Conservation (phyloP, 139 green algal species). For the Bryopsis sp. region DNA sequence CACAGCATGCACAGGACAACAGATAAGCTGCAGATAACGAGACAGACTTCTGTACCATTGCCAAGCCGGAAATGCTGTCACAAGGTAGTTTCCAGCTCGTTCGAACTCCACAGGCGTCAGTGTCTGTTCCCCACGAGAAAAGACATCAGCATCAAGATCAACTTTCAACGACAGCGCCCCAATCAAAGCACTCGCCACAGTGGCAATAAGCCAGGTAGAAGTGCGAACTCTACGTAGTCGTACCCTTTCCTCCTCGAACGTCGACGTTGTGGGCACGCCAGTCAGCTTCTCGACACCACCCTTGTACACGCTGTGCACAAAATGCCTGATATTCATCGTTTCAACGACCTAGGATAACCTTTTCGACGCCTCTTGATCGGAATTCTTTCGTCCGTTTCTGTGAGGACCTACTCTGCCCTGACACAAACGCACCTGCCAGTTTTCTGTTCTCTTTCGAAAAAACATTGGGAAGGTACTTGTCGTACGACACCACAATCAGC, state of each 20-base stretch:
- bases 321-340: too few species aligned
- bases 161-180: background rate
- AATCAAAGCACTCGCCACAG: background rate
- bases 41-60: background rate
- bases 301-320: background rate
- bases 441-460: too few species aligned
- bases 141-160: background rate
- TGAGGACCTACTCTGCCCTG: too few species aligned
- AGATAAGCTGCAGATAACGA: background rate
- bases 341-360: too few species aligned
- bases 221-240: background rate
- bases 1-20: background rate
- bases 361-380: too few species aligned
- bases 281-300: background rate
- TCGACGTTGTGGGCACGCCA: background rate
- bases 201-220: background rate
- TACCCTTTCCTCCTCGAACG: constrained; percentile 16
- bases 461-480: too few species aligned
- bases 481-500: too few species aligned
- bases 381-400: too few species aligned
- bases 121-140: background rate
- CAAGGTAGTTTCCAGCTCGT: constrained; percentile 16
- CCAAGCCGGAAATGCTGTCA: constrained; percentile 7
- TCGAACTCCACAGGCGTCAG: constrained; percentile 17
- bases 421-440: too few species aligned